A percentile compares a stretch with the other conserved stretches of the same genome.
Conservation (phyloP, 805 yeast species). For the Saccharomycopsis fermentans region DNA sequence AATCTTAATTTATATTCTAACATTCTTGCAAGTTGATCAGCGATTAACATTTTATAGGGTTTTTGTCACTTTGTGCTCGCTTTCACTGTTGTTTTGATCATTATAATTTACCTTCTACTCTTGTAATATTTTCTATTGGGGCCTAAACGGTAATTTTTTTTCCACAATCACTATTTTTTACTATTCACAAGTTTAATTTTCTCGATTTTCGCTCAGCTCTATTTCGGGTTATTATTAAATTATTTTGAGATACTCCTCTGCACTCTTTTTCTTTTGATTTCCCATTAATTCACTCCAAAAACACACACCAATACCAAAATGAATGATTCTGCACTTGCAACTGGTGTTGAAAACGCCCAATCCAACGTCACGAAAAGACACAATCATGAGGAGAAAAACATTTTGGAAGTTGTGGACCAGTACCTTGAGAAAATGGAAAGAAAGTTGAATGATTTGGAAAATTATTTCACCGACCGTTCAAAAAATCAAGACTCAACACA, state of each 20-base stretch:
- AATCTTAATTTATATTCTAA: no score
- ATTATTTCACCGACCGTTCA: constrained; percentile 5
- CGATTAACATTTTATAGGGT: no score
- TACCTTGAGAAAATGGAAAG: constrained; percentile 14
- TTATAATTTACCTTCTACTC: no score
- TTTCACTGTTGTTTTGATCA: no score
- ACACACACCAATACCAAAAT: background rate
- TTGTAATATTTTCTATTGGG: no score
- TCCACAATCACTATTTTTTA: no score
- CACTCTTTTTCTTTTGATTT: background rate
- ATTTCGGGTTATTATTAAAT: no score
- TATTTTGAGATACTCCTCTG: background rate
- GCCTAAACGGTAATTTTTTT: no score
- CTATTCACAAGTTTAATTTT: no score
- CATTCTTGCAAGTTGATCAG: no score
- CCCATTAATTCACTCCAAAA: background rate
- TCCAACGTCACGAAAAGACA: background rate
- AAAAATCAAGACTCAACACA: background rate
- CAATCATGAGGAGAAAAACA: constrained; percentile 6
- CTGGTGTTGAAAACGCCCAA: background rate
- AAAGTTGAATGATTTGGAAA: constrained; percentile 13
- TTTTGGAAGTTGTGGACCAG: constrained; percentile 8
- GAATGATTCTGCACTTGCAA: background rate
- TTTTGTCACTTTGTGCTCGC: no score
- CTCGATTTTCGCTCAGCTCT: no score